Base-by-base conservation (phyloP, 1,284 basidiomycete genomes). In the Peniophora sp. region DNA sequence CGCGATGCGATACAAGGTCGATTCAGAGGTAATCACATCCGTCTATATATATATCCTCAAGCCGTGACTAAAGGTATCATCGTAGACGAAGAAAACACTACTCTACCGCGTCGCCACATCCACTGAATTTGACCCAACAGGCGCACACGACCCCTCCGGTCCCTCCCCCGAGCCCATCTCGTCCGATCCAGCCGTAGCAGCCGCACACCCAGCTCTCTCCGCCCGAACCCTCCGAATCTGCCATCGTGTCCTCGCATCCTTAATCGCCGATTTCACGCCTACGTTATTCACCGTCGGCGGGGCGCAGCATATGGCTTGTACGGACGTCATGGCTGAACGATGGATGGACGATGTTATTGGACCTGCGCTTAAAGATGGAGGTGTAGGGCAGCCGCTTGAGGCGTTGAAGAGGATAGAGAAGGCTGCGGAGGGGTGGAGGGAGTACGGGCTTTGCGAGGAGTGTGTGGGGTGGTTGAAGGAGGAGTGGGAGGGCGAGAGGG, bases 311-410 rank as follows among this genome's bases (percentile, higher is more conserved):
- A 85, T 86, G 83, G 67, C 66, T 2, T 89, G 86, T 63, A 87
- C 84, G 9, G 79, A 85, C 59, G 65, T 79, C 0, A 73, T 88
- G 51, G 85, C 83, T 0, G 80, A 82, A 51, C 71, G 66, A 48
- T 89, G 85, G 85, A 83, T 86, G 74, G 57, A 70, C 14, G 68
- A 79, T 35, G 82, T 88, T 11, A 82, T 84, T 38, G 68, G 76
- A 45, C 81, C 80, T 11, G 82, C 83, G 0, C 70, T 88, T 22
- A 67, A 67, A 9, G 67, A 71, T 50, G 74, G 75, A 49, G 77
- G 78, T 14, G 79, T 82, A 45, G 83, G 78, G 53, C 79, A 77
- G 51, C 85, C 86, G 19, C 69, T 89, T 20, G 83, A 86, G 66
- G 81, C 80, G 24, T 66, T 89, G 20, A 73, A 81, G 58, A 63